Base-by-base conservation (phyloP, 2,329 filamentous ascomycete species). In the Calonectria multiphialidica region DNA sequence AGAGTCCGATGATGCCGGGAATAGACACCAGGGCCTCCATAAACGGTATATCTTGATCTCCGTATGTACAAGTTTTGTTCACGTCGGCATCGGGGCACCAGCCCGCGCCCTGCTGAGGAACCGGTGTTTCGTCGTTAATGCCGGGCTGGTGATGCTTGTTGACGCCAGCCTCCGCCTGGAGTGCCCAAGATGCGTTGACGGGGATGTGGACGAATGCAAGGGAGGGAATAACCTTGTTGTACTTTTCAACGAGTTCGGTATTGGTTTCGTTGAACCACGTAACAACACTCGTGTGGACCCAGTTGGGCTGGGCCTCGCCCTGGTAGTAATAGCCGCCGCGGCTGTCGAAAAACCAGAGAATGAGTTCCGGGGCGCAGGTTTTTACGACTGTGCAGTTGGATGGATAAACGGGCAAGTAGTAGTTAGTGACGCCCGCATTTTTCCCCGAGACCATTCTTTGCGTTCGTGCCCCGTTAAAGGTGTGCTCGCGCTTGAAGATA, bases 331-430 rank as follows among this genome's bases (percentile, higher is more conserved):
- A 84, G 8, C 90, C 91, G 23, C 91, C 91, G n/a, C 88, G 85
- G 63, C 86, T 89, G 77, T 94, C 92, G 73, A 94, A 93, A 83
- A 94, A 94, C 91, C 91, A 94, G 0, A 94, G 83, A 0, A 94
- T 77, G 8, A 86, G 72, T 28, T 83, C 81, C 0, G 84, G 84
- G 0, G 76, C 70, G 66, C 85, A 86, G 5, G 25, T 61, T 2
- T 37, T 28, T 2, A 35, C 23, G 6, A n/a, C 12, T 3, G 70
- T 72, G 59, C 85, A 86, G 9, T 79, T 72, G 5, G 78, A 68
- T 21, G 80, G 77, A 33, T 84, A 85, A 0, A 87, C 82, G 0
- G 84, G 84, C 0, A 87, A 78, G 67, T 86, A 83, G 71, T 87
- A 87, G 53, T 88, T 88, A 0, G 85, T 86, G 8, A 83, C 72